Evolutionary conservation across 306 rosid species (phyloP).

Genomic region (Pyrus betulifolia): DNA sequence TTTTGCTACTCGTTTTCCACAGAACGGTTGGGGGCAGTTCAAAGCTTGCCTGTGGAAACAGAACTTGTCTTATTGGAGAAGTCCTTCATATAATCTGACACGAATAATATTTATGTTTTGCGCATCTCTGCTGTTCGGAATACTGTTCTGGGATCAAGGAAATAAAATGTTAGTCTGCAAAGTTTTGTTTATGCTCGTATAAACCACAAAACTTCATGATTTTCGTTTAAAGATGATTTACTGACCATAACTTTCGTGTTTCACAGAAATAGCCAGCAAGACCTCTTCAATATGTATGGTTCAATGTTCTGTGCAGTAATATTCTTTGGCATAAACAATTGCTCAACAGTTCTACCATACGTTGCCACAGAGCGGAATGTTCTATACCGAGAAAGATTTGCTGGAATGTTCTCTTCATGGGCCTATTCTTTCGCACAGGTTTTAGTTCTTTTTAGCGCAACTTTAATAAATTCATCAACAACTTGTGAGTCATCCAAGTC

Average conservation of each 20-base stretch:
- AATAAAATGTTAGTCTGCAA: conserved; percentile 19
- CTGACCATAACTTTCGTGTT: background rate
- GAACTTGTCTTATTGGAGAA: conserved; percentile 67
- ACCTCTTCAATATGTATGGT: conserved; percentile 45
- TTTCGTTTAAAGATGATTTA: background rate
- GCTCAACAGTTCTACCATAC: conserved; percentile 43
- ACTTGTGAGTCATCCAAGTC: background rate
- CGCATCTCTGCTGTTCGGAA: conserved; percentile 44
- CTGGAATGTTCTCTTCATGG: conserved; percentile 66
- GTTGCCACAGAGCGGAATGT: conserved; percentile 53
- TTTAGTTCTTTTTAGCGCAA: background rate
- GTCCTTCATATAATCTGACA: conserved; percentile 51
- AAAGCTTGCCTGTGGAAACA: conserved; percentile 70
- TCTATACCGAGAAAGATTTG: conserved; percentile 50
- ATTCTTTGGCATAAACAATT: conserved; percentile 47
- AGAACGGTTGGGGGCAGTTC: conserved; percentile 50
- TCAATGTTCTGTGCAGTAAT: conserved; percentile 41
- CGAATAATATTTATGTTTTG: conserved; percentile 30
- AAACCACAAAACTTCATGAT: background rate
- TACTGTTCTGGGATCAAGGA: conserved; percentile 56
- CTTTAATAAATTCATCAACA: background rate
- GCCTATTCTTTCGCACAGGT: conserved; percentile 71
- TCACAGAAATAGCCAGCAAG: conserved; percentile 32
- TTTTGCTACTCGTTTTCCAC: conserved; percentile 46
- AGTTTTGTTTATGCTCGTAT: background rate